A percentile compares a stretch with the other conserved stretches of the same genome.
Evolutionary conservation across 2,329 filamentous ascomycete genomes (phyloP).

Genomic region (Pseudofabraea citricarpa): DNA sequence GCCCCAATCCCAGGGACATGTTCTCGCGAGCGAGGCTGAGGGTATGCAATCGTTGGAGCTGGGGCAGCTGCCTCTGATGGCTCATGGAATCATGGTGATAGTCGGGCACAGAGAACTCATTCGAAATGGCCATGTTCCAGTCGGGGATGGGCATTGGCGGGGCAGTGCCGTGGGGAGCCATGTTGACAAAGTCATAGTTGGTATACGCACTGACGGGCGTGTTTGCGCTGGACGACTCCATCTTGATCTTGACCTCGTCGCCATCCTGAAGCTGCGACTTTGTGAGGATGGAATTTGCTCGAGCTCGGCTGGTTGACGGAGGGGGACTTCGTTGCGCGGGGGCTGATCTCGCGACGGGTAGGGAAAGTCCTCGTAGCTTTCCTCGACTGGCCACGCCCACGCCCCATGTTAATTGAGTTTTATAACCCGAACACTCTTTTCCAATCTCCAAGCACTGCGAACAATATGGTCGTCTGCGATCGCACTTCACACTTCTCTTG

Average conservation of each 20-base stretch:
- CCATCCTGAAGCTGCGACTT: conserved; percentile 13
- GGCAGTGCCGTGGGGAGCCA: conserved; percentile 26
- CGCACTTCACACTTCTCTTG: conserved; percentile 79
- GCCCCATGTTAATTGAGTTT: conserved; percentile 94
- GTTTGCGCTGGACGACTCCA: conserved; percentile 18
- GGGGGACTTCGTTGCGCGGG: conserved; percentile 33
- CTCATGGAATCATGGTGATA: conserved; percentile 18
- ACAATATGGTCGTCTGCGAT: conserved; percentile 89
- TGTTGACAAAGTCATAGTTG: conserved; percentile 34
- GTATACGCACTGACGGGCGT: conserved; percentile 23
- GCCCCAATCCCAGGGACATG: conserved; percentile 10
- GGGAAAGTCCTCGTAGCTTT: conserved; percentile 83
- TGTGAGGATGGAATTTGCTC: conserved; percentile 21
- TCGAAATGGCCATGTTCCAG: conserved; percentile 24
- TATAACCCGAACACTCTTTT: conserved; percentile 92
- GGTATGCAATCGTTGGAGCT: conserved; percentile 44
- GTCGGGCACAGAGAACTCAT: conserved; percentile 22
- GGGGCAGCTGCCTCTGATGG: conserved; percentile 35
- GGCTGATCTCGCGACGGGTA: conserved; percentile 60
- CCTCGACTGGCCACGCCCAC: conserved; percentile 93
- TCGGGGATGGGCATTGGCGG: conserved; percentile 24
- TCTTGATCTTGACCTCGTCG: conserved; percentile 26
- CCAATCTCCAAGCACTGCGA: conserved; percentile 89
- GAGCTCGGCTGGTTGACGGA: conserved; percentile 17
- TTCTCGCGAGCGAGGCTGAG: conserved; percentile 36